Evolutionary conservation across 768 basidiomycete species (phyloP).

Genomic region (Serendipita sp.): DNA sequence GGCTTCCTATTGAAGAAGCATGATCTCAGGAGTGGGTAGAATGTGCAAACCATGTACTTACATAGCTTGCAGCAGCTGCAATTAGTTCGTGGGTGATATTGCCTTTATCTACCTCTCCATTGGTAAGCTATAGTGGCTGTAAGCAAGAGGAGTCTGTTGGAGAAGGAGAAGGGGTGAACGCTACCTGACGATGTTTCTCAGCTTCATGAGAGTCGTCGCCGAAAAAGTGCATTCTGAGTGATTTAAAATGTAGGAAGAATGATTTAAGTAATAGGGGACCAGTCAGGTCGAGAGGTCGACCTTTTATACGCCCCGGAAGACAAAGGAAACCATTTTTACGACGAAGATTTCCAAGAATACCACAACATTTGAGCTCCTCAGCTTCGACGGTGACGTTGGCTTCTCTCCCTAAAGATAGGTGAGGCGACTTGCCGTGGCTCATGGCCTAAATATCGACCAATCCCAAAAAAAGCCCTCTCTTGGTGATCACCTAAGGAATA

Average conservation of each 20-base stretch:
- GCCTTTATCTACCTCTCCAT: not conserved
- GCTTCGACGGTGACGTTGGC: no score
- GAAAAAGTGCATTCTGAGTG: slow-evolving; percentile 28
- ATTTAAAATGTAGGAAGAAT: slow-evolving; percentile 8
- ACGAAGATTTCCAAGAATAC: no score
- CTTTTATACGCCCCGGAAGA: no score
- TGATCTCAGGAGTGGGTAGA: not conserved
- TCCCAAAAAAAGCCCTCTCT: no score
- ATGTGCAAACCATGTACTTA: slow-evolving; percentile 22
- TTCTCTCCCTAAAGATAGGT: no score
- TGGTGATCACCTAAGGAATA: no score
- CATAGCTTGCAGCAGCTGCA: slow-evolving; percentile 49
- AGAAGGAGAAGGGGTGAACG: not conserved
- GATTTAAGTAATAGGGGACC: not conserved
- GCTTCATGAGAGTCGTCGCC: slow-evolving; percentile 26
- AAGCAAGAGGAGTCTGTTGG: not conserved
- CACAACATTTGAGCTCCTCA: no score
- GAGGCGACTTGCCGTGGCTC: no score
- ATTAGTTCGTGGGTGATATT: slow-evolving; percentile 47
- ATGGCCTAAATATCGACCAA: no score
- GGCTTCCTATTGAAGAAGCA: slow-evolving; percentile 26
- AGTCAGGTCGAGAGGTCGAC: not conserved
- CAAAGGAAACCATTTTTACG: no score
- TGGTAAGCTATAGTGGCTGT: not conserved
- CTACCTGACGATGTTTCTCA: slow-evolving; percentile 27